Evolutionary conservation across 441 rosid species (phyloP).

Genomic region (Omphalea diandra): DNA sequence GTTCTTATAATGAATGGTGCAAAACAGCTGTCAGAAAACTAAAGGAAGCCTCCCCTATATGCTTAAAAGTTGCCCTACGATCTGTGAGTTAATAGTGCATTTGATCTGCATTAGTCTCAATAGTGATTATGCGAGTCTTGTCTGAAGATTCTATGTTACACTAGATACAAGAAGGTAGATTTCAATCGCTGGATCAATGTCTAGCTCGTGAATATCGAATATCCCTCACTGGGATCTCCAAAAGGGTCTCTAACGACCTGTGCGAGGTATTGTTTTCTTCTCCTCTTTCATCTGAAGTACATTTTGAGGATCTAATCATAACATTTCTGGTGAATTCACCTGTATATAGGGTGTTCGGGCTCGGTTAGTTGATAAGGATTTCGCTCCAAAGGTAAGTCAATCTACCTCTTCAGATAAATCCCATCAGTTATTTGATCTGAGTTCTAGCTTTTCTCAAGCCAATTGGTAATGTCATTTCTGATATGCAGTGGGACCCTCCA

Average conservation of each 20-base stretch:
- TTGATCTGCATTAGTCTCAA: neutral
- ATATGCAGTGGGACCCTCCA: constrained; percentile 88
- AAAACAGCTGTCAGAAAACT: constrained; percentile 50
- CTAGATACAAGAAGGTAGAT: constrained; percentile 90
- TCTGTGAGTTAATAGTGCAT: constrained; percentile 50
- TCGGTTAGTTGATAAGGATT: constrained; percentile 76
- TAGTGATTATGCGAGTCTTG: neutral
- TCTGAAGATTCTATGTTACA: constrained; percentile 18
- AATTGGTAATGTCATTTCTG: neutral
- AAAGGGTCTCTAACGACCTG: constrained; percentile 59
- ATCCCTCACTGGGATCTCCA: constrained; percentile 55
- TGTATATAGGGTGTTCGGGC: constrained; percentile 69
- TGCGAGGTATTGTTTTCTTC: constrained; percentile 47
- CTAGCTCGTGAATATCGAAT: constrained; percentile 76
- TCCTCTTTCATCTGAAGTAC: constrained; percentile 5
- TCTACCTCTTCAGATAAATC: neutral
- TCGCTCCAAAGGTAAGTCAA: constrained; percentile 81
- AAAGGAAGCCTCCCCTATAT: constrained; percentile 83
- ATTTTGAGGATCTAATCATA: neutral
- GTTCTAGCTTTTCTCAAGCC: neutral
- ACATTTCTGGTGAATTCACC: constrained; percentile 8
- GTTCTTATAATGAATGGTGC: constrained; percentile 56
- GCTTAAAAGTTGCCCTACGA: constrained; percentile 78
- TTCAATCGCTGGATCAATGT: constrained; percentile 81
- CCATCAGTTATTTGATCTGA: neutral